A percentile compares a stretch with the other conserved stretches of the same genome.
phyloP scores from a whole-genome alignment of 1,139 yeast species.

The Saccharomycopsis crataegensis region DNA sequence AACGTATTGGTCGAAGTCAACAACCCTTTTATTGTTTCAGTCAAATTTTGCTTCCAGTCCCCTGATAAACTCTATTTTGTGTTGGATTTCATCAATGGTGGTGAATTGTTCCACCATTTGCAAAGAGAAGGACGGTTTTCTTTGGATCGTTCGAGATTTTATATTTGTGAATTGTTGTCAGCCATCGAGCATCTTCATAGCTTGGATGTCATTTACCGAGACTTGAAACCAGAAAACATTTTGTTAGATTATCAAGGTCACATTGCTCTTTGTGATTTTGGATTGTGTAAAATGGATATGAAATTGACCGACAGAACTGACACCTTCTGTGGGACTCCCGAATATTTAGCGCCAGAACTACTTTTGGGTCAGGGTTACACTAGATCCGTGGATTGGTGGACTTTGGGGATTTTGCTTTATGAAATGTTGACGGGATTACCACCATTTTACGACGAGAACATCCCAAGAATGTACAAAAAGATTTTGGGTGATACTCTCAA shows the following conservation, averaged over 20 bases:
- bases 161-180: slow-evolving; percentile 86
- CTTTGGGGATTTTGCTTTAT: slow-evolving; percentile 82
- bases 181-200: slow-evolving; percentile 91
- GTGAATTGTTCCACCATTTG: slow-evolving; percentile 90
- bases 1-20: slow-evolving; percentile 89
- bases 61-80: slow-evolving; percentile 89
- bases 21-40: slow-evolving; percentile 97
- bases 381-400: slow-evolving; percentile 97
- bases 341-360: slow-evolving; percentile 92
- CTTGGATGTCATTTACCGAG: slow-evolving; percentile 87
- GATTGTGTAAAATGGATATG: slow-evolving; percentile 93
- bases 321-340: slow-evolving; percentile 96
- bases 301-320: slow-evolving; percentile 79
- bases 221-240: slow-evolving; percentile 92
- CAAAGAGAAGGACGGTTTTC: slow-evolving; percentile 89
- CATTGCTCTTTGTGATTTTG: slow-evolving; percentile 95
- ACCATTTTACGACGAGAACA: slow-evolving; percentile 92
- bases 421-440: slow-evolving; percentile 98
- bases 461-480: slow-evolving; percentile 90
- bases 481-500: slow-evolving; percentile 81
- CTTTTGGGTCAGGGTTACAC: slow-evolving; percentile 90
- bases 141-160: slow-evolving; percentile 82
- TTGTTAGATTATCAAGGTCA: slow-evolving; percentile 93
- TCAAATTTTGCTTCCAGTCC: slow-evolving; percentile 93
- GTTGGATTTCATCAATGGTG: slow-evolving; percentile 91